phyloP scores from a whole-genome alignment of 257 asterid species.

The Thymus mandschuricus region DNA sequence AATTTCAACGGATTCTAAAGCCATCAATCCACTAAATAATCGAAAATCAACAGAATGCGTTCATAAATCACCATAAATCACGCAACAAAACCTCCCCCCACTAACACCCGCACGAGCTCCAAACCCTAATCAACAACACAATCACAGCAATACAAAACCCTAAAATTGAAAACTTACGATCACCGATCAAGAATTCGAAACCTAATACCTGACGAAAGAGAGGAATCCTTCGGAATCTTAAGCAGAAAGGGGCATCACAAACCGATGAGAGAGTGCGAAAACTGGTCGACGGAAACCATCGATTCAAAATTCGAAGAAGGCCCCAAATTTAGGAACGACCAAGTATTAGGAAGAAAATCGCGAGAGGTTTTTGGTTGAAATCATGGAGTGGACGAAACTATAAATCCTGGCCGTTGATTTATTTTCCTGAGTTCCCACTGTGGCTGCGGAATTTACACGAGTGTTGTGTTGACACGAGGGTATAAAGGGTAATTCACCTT shows the following conservation, averaged over 20 bases:
- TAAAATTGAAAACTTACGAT: not conserved
- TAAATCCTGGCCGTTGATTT: constrained; percentile 7
- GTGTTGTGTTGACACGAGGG: too few relatives aligned
- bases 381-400: not conserved
- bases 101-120: not conserved
- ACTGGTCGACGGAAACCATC: not conserved
- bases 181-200: not conserved
- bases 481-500: too few relatives aligned
- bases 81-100: not conserved
- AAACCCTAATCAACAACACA: constrained; percentile 28
- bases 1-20: not conserved
- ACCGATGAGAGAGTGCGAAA: not conserved
- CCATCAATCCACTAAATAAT: not conserved
- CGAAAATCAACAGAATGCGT: too few relatives aligned
- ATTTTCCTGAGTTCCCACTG: not conserved
- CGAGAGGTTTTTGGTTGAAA: not conserved
- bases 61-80: constrained; percentile 1
- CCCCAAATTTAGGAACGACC: constrained; percentile 3
- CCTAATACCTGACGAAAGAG: constrained; percentile 25
- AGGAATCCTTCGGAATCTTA: constrained; percentile 15
- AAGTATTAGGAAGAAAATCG: not conserved
- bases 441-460: not conserved
- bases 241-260: not conserved
- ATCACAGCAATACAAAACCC: not conserved
- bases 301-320: not conserved